Conservation (phyloP, 176 grass and related monocot genomes). For the Oryza punctata region DNA sequence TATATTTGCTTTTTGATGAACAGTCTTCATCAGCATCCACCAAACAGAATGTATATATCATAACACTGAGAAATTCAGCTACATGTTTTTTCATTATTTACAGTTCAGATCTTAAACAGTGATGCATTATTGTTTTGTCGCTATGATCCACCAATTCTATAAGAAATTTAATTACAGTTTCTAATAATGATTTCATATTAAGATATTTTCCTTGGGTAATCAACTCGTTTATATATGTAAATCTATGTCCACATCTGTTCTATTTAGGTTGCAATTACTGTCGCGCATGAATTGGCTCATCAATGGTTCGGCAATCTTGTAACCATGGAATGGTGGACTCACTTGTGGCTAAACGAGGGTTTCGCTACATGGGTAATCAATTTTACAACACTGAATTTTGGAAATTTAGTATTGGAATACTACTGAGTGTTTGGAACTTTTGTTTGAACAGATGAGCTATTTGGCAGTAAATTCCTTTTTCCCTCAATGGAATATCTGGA, state of each 20-base stretch:
- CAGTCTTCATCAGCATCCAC: conserved; percentile 48
- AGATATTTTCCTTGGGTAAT: not conserved
- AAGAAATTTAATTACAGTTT: not conserved
- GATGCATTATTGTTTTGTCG: not conserved
- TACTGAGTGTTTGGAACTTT: conserved; percentile 11
- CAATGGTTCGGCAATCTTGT: conserved; percentile 68
- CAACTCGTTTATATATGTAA: not conserved
- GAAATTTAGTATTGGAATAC: not conserved
- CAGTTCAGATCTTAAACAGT: conserved; percentile 11
- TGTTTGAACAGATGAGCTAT: conserved; percentile 60
- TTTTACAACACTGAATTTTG: not conserved
- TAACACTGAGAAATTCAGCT: conserved; percentile 14
- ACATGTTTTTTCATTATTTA: conserved; percentile 21
- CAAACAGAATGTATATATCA: conserved; percentile 56
- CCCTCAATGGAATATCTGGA: conserved; percentile 74
- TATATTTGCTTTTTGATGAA: conserved; percentile 77
- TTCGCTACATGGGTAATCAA: conserved; percentile 77
- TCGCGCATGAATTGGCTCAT: conserved; percentile 80
- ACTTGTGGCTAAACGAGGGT: conserved; percentile 82
- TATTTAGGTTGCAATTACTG: conserved; percentile 63
- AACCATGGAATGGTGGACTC: conserved; percentile 92
- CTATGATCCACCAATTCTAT: no score
- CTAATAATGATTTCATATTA: not conserved
- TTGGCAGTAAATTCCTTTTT: conserved; percentile 67
- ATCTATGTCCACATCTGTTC: conserved; percentile 15